Conservation (phyloP, 2,329 filamentous ascomycete species). For the Zasmidium citrigriseum region DNA sequence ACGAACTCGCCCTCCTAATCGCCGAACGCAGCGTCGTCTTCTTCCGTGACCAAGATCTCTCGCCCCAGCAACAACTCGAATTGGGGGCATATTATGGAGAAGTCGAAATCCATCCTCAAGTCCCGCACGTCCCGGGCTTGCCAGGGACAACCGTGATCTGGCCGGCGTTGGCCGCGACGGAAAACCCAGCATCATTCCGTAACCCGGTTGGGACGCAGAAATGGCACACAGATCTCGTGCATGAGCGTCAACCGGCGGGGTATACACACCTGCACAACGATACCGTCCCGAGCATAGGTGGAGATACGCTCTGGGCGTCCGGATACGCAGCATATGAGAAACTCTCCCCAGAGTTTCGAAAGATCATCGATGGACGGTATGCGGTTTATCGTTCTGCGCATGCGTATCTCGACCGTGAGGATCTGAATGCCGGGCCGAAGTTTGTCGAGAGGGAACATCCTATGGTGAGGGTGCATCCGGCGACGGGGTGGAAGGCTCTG, state of each 20-base stretch:
- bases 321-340: slow-evolving; percentile 74
- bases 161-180: slow-evolving; percentile 67
- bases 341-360: slow-evolving; percentile 68
- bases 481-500: slow-evolving; percentile 72
- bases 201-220: slow-evolving; percentile 66
- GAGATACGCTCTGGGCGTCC: slow-evolving; percentile 72
- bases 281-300: slow-evolving; percentile 63
- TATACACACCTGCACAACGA: slow-evolving; percentile 36
- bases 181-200: slow-evolving; percentile 63
- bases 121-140: slow-evolving; percentile 68
- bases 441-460: slow-evolving; percentile 69
- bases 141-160: slow-evolving; percentile 65
- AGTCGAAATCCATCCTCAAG: slow-evolving; percentile 71
- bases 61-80: slow-evolving; percentile 63
- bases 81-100: slow-evolving; percentile 66
- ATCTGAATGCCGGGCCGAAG: slow-evolving; percentile 63
- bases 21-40: slow-evolving; percentile 68
- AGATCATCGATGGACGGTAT: slow-evolving; percentile 66
- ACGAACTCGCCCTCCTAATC: slow-evolving; percentile 64
- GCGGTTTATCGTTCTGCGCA: slow-evolving; percentile 69
- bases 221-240: slow-evolving; percentile 71
- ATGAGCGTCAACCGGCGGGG: slow-evolving; percentile 69
- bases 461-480: slow-evolving; percentile 69
- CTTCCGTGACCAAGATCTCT: slow-evolving; percentile 62
- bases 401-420: slow-evolving; percentile 64